Evolutionary conservation across 768 basidiomycete species (phyloP).

Genomic region (Tricholoma hemisulphureum): DNA sequence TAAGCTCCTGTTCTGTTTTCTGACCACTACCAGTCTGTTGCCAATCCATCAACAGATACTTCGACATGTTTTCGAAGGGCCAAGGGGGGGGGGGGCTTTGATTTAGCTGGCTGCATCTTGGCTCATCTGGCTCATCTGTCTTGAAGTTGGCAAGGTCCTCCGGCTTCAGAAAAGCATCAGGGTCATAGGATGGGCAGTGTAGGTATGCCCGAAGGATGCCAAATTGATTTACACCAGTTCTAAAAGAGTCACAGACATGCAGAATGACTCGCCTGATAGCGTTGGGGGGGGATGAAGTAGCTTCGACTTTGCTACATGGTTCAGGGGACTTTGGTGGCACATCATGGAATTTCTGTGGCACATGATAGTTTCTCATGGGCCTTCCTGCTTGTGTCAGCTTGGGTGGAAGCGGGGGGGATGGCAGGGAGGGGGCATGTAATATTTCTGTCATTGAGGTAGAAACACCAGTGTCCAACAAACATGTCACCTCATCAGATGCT

Average conservation of each 20-base stretch:
- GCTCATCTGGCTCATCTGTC: neutral
- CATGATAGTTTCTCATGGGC: too few relatives aligned
- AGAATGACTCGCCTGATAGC: constrained; percentile 16
- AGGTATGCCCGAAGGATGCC: constrained; percentile 16
- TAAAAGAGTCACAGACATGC: constrained; percentile 10
- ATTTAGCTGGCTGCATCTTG: neutral
- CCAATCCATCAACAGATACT: too few relatives aligned
- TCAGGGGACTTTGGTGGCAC: neutral
- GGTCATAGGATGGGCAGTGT: constrained; percentile 18
- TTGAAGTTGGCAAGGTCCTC: constrained; percentile 16
- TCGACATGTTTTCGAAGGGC: constrained; percentile 29
- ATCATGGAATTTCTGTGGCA: neutral
- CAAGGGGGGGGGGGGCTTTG: constrained; percentile 17
- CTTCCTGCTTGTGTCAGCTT: too few relatives aligned
- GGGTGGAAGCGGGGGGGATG: too few relatives aligned
- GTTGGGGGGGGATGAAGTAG: neutral
- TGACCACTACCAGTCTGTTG: constrained; percentile 4
- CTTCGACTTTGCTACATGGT: neutral
- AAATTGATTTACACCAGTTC: too few relatives aligned
- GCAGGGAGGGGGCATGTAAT: too few relatives aligned
- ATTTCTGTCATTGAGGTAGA: too few relatives aligned
- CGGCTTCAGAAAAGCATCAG: constrained; percentile 14
- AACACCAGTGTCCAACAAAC: too few relatives aligned
- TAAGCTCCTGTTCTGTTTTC: constrained; percentile 2
- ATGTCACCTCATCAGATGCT: too few relatives aligned